These are phyloP conservation scores for Fusarium continuum DNA, from an alignment of 2,329 filamentous ascomycete species.

Conservation along the genomic window DNA sequence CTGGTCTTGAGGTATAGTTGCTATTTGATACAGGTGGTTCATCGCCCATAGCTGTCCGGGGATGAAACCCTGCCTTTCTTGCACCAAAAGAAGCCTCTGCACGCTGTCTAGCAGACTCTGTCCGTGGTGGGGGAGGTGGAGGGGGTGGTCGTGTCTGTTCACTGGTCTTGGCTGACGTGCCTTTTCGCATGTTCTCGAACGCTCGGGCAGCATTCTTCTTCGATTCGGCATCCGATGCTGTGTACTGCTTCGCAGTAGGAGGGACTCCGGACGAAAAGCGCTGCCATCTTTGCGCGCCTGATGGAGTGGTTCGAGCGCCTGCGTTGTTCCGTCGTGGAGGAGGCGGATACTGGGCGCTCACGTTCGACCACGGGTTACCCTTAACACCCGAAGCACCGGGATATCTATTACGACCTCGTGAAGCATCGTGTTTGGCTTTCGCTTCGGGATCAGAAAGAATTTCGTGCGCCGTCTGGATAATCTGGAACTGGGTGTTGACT, in stretches of 20 bases:
- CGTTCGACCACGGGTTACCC: constrained; percentile 66
- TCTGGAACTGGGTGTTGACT: constrained; percentile 83
- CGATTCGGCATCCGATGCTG: constrained; percentile 48
- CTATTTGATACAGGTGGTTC: constrained; percentile 61
- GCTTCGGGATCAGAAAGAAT: constrained; percentile 64
- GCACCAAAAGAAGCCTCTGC: constrained; percentile 64
- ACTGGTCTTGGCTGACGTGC: constrained; percentile 41
- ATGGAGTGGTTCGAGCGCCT: constrained; percentile 32
- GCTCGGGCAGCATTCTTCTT: constrained; percentile 55
- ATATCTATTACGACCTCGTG: constrained; percentile 53
- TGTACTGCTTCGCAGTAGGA: constrained; percentile 54
- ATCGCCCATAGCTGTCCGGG: constrained; percentile 60
- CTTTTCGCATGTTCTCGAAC: constrained; percentile 56
- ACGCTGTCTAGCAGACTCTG: constrained; percentile 62
- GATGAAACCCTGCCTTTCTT: constrained; percentile 60
- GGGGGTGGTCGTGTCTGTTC: constrained; percentile 45
- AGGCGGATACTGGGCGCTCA: constrained; percentile 58
- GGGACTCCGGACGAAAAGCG: constrained; percentile 54
- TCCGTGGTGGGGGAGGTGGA: constrained; percentile 56
- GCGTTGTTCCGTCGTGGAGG: constrained; percentile 55
- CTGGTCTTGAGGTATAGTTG: constrained; percentile 58
- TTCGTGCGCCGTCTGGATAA: constrained; percentile 87
- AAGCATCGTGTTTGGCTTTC: constrained; percentile 63
- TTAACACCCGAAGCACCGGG: constrained; percentile 63
- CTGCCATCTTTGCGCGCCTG: constrained; percentile 58